Evolutionary conservation across 768 basidiomycete genomes (phyloP).

Genomic region (Xerocomus potaroensis): DNA sequence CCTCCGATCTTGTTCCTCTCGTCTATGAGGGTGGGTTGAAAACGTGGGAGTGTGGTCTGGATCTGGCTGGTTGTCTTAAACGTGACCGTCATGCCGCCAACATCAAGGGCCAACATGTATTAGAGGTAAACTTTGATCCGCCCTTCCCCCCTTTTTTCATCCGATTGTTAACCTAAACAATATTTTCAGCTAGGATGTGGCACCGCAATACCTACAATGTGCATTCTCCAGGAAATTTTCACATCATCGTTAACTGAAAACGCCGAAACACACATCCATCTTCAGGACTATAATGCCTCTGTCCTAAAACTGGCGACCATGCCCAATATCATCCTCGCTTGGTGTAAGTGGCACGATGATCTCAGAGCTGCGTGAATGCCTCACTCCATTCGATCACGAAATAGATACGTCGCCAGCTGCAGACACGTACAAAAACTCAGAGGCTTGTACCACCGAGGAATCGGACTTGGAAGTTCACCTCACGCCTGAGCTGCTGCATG

Average conservation of each 20-base stretch:
- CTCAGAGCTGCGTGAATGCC: background rate
- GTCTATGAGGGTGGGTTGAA: conserved; percentile 96
- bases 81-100: conserved; percentile 23
- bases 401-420: conserved; percentile 65
- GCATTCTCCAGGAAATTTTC: conserved; percentile 62
- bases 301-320: conserved; percentile 76
- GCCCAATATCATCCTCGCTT: conserved; percentile 73
- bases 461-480: conserved; percentile 57
- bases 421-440: conserved; percentile 37
- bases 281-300: conserved; percentile 90
- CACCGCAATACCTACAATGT: conserved; percentile 80
- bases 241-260: conserved; percentile 21
- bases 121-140: conserved; percentile 57
- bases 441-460: conserved; percentile 18
- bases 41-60: conserved; percentile 95
- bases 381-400: background rate
- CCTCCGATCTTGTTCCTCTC: conserved; percentile 87
- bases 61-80: conserved; percentile 69
- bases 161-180: background rate
- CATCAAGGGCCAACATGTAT: conserved; percentile 47
- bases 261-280: conserved; percentile 52
- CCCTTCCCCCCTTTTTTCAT: background rate
- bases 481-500: conserved; percentile 54
- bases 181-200: conserved; percentile 80
- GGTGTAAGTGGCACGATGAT: conserved; percentile 57